Evolutionary conservation across 2,329 filamentous ascomycete genomes (phyloP), one percentile per base, ranked within the genome.

Genomic region (Epichloe amarillans): DNA sequence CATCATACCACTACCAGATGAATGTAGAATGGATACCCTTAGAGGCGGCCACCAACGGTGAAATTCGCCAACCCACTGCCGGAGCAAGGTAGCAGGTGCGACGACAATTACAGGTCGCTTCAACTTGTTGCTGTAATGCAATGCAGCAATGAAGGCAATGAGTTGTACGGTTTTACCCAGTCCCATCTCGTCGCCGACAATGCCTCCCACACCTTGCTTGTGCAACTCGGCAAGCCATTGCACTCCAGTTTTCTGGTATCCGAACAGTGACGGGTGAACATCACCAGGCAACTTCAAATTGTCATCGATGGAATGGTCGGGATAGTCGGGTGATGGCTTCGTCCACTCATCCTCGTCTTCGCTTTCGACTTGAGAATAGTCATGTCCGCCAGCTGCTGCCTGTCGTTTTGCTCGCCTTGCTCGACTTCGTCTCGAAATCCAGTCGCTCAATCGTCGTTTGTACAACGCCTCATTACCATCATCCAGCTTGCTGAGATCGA

Each of bases 11-110:
- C 89, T 97, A 3, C 93, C 93, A 4, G 93, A 96, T 1, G 88
- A 88, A 64, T 98, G 93, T 46, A 98, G 66, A 54, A 98, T 97
- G 0, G 90, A 95, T 5, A 98, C 93, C 41, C 94, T 80, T 35
- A 98, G 73, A n/a, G 93, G 84, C n/a, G 93, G 93, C 94, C 94
- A 98, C 94, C 94, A 98, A 12, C 84, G 82, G 67, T 98, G 94
- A 59, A 98, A 97, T 62, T 98, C 93, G 56, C 94, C 95, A 12
- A 96, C 93, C 93, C 93, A 98, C 64, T 98, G 93, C 54, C 88
- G 86, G 70, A 98, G 83, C 23, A 98, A 85, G 0, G 93, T 98
- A 3, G 91, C 91, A 2, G 93, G 93, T 47, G 89, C 90, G 4
- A 98, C 89, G 7, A 98, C 79, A 53, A 98, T 88, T 42, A 94